Conservation (phyloP, 441 rosid genomes). For the Geranium incanum region DNA sequence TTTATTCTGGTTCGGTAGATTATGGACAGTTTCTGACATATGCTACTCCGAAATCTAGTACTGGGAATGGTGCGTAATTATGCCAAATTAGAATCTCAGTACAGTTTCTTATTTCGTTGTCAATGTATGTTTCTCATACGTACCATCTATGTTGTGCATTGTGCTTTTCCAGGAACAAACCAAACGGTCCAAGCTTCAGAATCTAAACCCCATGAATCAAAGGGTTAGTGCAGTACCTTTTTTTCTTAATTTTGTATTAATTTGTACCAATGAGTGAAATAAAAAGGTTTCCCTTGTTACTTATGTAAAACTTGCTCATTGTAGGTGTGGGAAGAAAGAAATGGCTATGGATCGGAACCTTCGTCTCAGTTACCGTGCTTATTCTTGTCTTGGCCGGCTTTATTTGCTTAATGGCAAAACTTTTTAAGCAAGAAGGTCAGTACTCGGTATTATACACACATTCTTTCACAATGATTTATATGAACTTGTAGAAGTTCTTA, state of each 20-base stretch:
- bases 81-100: background rate
- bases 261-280: background rate
- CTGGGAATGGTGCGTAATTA: background rate
- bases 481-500: background rate
- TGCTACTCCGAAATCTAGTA: background rate
- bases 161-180: background rate
- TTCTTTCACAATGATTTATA: background rate
- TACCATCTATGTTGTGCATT: background rate
- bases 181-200: background rate
- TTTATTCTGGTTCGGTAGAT: background rate
- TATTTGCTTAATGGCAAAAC: background rate
- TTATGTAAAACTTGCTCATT: background rate
- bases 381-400: background rate
- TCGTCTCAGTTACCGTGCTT: background rate
- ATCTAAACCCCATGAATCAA: background rate
- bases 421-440: background rate
- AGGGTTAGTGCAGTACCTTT: background rate
- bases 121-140: background rate
- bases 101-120: background rate
- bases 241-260: background rate
- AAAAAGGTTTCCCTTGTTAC: background rate
- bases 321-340: background rate
- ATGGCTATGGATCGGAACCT: background rate
- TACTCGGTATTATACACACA: background rate
- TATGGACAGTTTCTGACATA: slow-evolving; percentile 3